Conservation (phyloP, 768 basidiomycete genomes). For the Ramaria rubella region DNA sequence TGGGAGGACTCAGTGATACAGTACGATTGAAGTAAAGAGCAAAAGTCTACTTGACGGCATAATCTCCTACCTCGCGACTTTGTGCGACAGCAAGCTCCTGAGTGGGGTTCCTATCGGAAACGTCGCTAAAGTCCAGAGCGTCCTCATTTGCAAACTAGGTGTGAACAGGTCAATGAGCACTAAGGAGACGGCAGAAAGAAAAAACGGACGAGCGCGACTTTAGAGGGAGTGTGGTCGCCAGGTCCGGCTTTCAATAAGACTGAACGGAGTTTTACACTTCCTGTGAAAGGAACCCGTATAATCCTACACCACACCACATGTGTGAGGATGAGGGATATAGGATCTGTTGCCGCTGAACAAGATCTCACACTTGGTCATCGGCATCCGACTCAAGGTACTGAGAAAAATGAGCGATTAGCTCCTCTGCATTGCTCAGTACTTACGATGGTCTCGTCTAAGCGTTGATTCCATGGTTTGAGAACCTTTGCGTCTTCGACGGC, state of each 20-base stretch:
- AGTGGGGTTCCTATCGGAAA: constrained; percentile 50
- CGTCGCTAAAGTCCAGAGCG: constrained; percentile 77
- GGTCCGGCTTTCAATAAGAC: constrained; percentile 84
- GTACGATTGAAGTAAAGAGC: background rate
- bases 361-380: constrained; percentile 76
- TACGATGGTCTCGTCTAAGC: constrained; percentile 66
- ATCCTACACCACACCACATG: constrained; percentile 46
- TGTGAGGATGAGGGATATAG: background rate
- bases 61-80: constrained; percentile 76
- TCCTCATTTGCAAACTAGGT: constrained; percentile 68
- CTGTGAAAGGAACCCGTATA: constrained; percentile 80
- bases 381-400: constrained; percentile 86
- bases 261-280: constrained; percentile 76
- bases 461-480: constrained; percentile 84
- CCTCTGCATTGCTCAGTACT: constrained; percentile 13
- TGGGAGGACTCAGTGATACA: background rate
- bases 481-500: constrained; percentile 44
- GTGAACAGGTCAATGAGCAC: background rate
- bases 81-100: constrained; percentile 71
- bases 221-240: constrained; percentile 65
- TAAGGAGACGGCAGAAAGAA: background rate
- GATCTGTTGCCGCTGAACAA: constrained; percentile 18
- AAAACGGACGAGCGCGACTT: constrained; percentile 57
- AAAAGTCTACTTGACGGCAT: constrained; percentile 62
- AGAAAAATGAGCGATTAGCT: background rate